Percentiles rank a stretch among this genome's conserved stretches.
Evolutionary conservation across 176 grass and related monocot species (phyloP).

Genomic region (Themeda triandra): DNA sequence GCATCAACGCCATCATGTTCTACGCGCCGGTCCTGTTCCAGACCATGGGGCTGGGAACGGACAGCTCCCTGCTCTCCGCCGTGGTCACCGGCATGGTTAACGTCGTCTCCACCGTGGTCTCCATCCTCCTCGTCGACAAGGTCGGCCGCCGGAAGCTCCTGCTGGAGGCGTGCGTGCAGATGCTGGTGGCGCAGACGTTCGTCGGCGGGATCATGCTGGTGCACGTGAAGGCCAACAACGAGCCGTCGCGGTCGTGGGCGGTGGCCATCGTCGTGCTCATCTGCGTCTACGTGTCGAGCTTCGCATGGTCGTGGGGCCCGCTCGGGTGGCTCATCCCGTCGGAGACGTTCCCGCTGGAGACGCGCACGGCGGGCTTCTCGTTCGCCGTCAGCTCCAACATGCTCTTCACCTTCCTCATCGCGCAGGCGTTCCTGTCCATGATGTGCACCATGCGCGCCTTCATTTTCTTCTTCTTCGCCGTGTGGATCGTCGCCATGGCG

Average conservation of each 20-base stretch:
- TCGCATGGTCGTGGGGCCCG: slow-evolving; percentile 76
- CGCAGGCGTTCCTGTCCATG: slow-evolving; percentile 81
- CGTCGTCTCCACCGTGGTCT: slow-evolving; percentile 50
- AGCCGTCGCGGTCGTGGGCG: not conserved
- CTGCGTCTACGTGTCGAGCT: slow-evolving; percentile 61
- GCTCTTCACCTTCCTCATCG: slow-evolving; percentile 79
- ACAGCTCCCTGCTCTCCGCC: slow-evolving; percentile 46
- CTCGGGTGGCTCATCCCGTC: slow-evolving; percentile 64
- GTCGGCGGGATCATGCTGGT: slow-evolving; percentile 40
- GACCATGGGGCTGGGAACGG: slow-evolving; percentile 54
- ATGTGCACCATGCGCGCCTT: slow-evolving; percentile 41
- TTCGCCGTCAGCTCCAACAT: slow-evolving; percentile 67
- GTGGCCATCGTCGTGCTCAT: slow-evolving; percentile 43
- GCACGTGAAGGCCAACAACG: not conserved
- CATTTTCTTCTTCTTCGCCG: slow-evolving; percentile 67
- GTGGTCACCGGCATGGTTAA: slow-evolving; percentile 57
- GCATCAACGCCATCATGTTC: slow-evolving; percentile 83
- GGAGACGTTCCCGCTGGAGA: slow-evolving; percentile 66
- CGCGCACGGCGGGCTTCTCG: slow-evolving; percentile 43
- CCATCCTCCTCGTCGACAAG: slow-evolving; percentile 43
- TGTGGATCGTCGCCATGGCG: slow-evolving; percentile 42
- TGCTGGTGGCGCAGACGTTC: slow-evolving; percentile 41
- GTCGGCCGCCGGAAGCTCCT: slow-evolving; percentile 47
- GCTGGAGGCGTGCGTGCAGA: slow-evolving; percentile 60
- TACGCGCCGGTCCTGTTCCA: slow-evolving; percentile 74